A percentile compares a stretch with the other conserved stretches of the same genome.
Conservation (phyloP, 257 asterid genomes). For the Gentiana dahurica region DNA sequence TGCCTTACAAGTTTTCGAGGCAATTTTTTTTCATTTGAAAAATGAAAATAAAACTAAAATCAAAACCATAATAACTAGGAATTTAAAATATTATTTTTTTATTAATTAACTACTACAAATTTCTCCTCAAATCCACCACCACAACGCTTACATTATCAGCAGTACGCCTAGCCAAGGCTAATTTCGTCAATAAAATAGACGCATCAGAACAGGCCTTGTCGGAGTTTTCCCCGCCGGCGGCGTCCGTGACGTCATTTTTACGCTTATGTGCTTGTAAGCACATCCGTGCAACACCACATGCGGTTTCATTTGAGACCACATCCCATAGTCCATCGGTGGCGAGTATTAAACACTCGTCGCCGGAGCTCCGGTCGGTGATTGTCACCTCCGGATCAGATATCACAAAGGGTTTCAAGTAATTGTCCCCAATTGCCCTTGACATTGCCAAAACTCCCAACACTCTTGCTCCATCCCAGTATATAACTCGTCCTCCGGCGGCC, state of each 20-base stretch:
- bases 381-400: conserved; percentile 88
- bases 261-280: conserved; percentile 23
- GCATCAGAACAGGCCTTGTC: conserved; percentile 53
- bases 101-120: too few relatives aligned
- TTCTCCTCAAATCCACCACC: conserved; percentile 14
- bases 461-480: conserved; percentile 71
- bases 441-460: conserved; percentile 74
- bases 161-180: conserved; percentile 65
- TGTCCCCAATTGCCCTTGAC: conserved; percentile 72
- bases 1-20: too few relatives aligned
- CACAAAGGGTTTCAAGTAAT: conserved; percentile 78
- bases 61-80: too few relatives aligned
- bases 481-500: conserved; percentile 70
- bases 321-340: conserved; percentile 87
- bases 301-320: conserved; percentile 63
- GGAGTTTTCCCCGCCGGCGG: neutral
- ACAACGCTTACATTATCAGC: conserved; percentile 61
- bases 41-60: too few relatives aligned
- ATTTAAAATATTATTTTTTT: too few relatives aligned
- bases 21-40: too few relatives aligned
- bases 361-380: conserved; percentile 41
- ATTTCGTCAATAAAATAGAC: conserved; percentile 42
- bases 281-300: conserved; percentile 54
- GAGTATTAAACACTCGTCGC: conserved; percentile 58
- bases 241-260: neutral